Base-by-base conservation (phyloP, 2,329 filamentous ascomycete genomes). In the Arthrobotrys entomopaga region DNA sequence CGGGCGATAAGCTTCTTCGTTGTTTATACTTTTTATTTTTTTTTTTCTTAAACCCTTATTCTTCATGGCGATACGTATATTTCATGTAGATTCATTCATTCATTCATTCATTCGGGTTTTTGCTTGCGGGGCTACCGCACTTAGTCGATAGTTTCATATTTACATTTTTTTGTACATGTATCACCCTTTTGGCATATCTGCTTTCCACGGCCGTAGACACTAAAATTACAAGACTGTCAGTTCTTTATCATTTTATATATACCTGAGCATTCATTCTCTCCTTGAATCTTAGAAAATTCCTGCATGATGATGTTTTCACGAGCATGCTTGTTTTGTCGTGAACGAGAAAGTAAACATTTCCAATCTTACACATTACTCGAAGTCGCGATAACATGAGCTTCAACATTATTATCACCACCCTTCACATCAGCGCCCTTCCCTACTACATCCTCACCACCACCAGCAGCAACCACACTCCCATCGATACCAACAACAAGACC, bases 141-240 rank as follows among this genome's bases (percentile, higher is more conserved):
- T 54, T 72, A 72, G 67, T 72, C 22, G 53, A 72, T 72, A 72
- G 67, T 72, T n/a, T 65, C 65, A 72, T 72, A 72, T 71, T n/a
- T 71, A 59, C 19, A 52, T 49, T 13, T 50, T 13, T 50, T 19
- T 50, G 42, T 61, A 50, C 34, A 65, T 48, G 63, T 72, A 46
- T 13, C 42, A 34, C 10, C 29, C 10, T 34, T 34, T n/a, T n/a
- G n/a, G 29, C 29, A 34, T 34, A 34, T 34, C 10, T 34, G 29
- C 29, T 34, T 34, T 34, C 29, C 29, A 34, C 6, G n/a, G n/a
- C n/a, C 10, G 5, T 5, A 34, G 29, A 34, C 5, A 5, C 29
- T 10, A 34, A 34, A 34, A 34, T 34, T 34, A 10, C 10, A 34
- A 34, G 29, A 34, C 2, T 34, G 29, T 34, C 29, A 34, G 6